These are phyloP conservation scores for Pholiota conissans DNA, from an alignment of 768 basidiomycete genomes.

Conservation along the genomic window DNA sequence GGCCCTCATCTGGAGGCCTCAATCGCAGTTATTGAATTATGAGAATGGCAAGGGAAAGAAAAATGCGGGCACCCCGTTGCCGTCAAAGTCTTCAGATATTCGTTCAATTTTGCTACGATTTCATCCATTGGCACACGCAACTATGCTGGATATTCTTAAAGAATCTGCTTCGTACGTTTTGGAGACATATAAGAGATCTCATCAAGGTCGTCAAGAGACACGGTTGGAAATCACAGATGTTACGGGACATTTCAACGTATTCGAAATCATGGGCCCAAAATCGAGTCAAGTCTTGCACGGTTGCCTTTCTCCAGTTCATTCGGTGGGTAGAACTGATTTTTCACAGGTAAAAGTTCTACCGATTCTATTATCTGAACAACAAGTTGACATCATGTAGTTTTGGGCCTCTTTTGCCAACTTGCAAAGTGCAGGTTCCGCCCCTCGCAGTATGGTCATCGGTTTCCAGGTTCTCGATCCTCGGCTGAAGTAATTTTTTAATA, in stretches of 20 bases:
- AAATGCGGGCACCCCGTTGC: background rate
- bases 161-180: conserved; percentile 46
- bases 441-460: conserved; percentile 76
- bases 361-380: background rate
- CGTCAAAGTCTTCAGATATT: conserved; percentile 2
- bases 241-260: conserved; percentile 69
- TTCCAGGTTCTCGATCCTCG: conserved; percentile 85
- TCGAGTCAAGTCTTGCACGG: conserved; percentile 74
- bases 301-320: conserved; percentile 48
- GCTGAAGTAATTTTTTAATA: conserved; percentile 57
- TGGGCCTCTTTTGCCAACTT: conserved; percentile 65
- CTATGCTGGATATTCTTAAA: conserved; percentile 53
- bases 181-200: conserved; percentile 13
- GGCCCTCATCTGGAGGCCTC: conserved; percentile 74
- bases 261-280: conserved; percentile 90
- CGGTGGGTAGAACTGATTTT: conserved; percentile 55
- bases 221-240: conserved; percentile 72
- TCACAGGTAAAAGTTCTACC: conserved; percentile 43
- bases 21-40: conserved; percentile 8
- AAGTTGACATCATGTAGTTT: conserved; percentile 41
- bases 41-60: conserved; percentile 12
- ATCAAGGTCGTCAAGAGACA: conserved; percentile 23
- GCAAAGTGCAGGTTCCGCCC: conserved; percentile 65
- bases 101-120: conserved; percentile 73
- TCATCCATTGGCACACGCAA: conserved; percentile 73